These are phyloP conservation scores for Marasmius oreades DNA, from an alignment of 1,284 basidiomycete genomes.

Conservation along the genomic window DNA sequence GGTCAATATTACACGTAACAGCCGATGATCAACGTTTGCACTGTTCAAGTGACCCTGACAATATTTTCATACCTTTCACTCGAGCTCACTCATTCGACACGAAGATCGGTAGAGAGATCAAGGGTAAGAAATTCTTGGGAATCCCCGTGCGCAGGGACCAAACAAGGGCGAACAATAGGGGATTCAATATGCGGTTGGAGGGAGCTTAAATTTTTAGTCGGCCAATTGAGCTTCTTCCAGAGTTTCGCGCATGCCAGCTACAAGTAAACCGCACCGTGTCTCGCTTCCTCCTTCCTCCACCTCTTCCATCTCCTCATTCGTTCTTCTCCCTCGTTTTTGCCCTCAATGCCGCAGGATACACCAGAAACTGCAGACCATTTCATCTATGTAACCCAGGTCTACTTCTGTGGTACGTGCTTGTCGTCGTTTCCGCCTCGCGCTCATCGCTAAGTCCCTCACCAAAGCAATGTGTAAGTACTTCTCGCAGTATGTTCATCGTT, in stretches of 20 bases:
- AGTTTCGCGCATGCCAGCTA: conserved; percentile 33
- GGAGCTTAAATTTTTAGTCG: not conserved
- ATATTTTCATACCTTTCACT: not conserved
- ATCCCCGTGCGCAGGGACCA: not conserved
- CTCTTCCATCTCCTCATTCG: conserved; percentile 25
- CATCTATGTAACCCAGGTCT: conserved; percentile 65
- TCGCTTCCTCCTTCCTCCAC: conserved; percentile 33
- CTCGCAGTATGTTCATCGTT: conserved; percentile 15
- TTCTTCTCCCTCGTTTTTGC: conserved; percentile 14
- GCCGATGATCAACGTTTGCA: not conserved
- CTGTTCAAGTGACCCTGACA: not conserved
- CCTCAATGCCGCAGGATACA: conserved; percentile 25
- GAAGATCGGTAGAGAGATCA: not conserved
- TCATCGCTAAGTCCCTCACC: conserved; percentile 17
- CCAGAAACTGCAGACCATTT: conserved; percentile 41
- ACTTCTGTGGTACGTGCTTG: conserved; percentile 70
- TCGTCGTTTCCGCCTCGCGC: conserved; percentile 18
- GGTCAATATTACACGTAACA: not conserved
- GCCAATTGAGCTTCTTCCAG: conserved; percentile 33
- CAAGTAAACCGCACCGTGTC: not conserved
- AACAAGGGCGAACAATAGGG: not conserved
- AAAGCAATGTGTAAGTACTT: conserved; percentile 68
- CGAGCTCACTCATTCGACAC: not conserved
- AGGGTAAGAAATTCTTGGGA: not conserved
- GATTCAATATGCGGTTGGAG: not conserved